phyloP scores from a whole-genome alignment of 306 rosid species.

The Glycine tomentella region DNA sequence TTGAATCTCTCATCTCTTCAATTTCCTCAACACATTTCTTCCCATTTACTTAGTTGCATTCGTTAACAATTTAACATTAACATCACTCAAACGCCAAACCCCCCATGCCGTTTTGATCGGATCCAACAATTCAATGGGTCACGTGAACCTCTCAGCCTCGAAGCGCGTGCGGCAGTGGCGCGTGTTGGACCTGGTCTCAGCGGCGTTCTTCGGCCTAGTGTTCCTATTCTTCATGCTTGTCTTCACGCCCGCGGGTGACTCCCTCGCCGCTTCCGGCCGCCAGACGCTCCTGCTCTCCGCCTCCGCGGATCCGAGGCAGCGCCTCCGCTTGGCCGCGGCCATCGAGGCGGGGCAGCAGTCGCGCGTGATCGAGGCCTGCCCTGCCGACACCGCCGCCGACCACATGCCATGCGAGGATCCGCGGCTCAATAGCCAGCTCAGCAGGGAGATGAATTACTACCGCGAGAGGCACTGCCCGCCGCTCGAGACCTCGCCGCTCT shows the following conservation, averaged over 20 bases:
- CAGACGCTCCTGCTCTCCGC: conserved; percentile 74
- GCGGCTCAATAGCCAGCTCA: conserved; percentile 77
- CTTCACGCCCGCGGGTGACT: conserved; percentile 83
- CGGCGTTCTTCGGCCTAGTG: conserved; percentile 77
- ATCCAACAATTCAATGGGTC: conserved; percentile 76
- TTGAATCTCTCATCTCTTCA: no score
- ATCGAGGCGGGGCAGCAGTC: conserved; percentile 55
- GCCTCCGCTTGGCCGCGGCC: conserved; percentile 67
- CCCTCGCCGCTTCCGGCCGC: conserved; percentile 92
- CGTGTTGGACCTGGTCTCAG: conserved; percentile 72
- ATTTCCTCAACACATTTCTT: no score
- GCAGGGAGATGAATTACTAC: conserved; percentile 92
- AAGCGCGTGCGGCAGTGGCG: conserved; percentile 90
- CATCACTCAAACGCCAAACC: no score
- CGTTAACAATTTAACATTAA: no score
- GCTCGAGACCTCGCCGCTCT: conserved; percentile 73
- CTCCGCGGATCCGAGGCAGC: conserved; percentile 77
- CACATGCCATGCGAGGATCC: conserved; percentile 99
- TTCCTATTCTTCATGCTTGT: conserved; percentile 78
- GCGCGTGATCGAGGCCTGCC: conserved; percentile 72
- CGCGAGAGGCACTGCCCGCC: conserved; percentile 91
- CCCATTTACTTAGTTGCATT: no score
- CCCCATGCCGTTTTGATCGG: conserved; percentile 57
- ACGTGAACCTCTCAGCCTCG: conserved; percentile 73
- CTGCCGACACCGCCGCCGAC: conserved; percentile 66